phyloP scores from a whole-genome alignment of 2,329 filamentous ascomycete genomes.

The Leptographium wingfieldii region DNA sequence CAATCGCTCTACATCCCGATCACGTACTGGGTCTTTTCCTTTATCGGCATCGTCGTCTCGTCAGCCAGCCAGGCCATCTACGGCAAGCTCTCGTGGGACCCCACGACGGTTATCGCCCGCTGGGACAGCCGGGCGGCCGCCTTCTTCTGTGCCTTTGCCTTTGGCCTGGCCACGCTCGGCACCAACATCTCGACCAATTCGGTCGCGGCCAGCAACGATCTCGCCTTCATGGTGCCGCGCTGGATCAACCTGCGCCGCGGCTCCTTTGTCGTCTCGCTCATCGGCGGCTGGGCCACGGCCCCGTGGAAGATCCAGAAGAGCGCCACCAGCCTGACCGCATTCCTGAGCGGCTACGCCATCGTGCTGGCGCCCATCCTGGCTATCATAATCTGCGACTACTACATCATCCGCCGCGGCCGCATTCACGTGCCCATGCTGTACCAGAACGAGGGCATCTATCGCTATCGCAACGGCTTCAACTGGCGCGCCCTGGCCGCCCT shows the following conservation, averaged over 20 bases:
- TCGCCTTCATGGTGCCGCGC: slow-evolving; percentile 20
- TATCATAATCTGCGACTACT: slow-evolving; percentile 25
- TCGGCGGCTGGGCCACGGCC: slow-evolving; percentile 16
- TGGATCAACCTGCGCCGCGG: slow-evolving; percentile 24
- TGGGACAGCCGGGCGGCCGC: slow-evolving; percentile 12
- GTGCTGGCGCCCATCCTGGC: slow-evolving; percentile 16
- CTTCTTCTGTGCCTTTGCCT: slow-evolving; percentile 15
- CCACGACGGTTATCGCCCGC: slow-evolving; percentile 11
- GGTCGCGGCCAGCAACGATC: slow-evolving; percentile 25
- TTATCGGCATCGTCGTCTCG: slow-evolving; percentile 28
- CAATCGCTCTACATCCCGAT: slow-evolving; percentile 28
- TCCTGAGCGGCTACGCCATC: slow-evolving; percentile 12
- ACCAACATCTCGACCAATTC: slow-evolving; percentile 19
- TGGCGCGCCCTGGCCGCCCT: slow-evolving; percentile 7
- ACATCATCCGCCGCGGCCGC: slow-evolving; percentile 22
- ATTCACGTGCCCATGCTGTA: slow-evolving; percentile 25
- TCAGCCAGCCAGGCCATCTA: slow-evolving; percentile 28
- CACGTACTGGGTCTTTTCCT: slow-evolving; percentile 14
- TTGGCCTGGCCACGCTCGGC: slow-evolving; percentile 12
- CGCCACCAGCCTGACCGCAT: slow-evolving; percentile 11
- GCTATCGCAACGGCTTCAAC: slow-evolving; percentile 15
- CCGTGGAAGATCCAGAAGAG: slow-evolving; percentile 14
- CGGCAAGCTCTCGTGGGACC: slow-evolving; percentile 18
- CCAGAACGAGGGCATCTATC: slow-evolving; percentile 21
- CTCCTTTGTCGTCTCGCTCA: slow-evolving; percentile 13